phyloP scores from a whole-genome alignment of 352 stramenopile genomes.

The Phytophthora megakarya region DNA sequence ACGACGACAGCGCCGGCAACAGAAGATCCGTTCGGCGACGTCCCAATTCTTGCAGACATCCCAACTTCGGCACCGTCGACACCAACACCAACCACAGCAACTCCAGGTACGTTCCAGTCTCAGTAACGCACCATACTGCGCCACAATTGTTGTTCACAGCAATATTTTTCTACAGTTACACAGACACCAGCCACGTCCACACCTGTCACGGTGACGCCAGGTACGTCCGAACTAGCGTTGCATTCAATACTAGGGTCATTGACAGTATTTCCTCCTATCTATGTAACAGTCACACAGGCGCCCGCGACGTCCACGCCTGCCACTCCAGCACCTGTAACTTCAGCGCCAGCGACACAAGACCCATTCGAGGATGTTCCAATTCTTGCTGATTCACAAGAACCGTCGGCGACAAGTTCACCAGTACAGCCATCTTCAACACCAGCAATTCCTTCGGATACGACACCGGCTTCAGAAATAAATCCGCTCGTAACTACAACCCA shows the following conservation, averaged over 20 bases:
- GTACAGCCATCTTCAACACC: constrained; percentile 2
- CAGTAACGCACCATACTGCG: too few relatives aligned
- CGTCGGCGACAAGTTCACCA: constrained; percentile 13
- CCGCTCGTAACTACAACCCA: neutral
- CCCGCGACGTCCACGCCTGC: neutral
- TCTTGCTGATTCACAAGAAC: constrained; percentile 11
- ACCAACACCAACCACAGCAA: neutral
- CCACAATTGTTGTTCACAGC: too few relatives aligned
- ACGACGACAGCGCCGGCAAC: constrained; percentile 19
- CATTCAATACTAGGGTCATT: too few relatives aligned
- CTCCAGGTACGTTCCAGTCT: neutral
- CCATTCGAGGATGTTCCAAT: constrained; percentile 10
- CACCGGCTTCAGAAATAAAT: neutral
- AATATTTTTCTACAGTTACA: too few relatives aligned
- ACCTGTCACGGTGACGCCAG: neutral
- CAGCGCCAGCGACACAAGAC: constrained; percentile 6
- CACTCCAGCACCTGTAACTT: neutral
- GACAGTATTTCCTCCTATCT: neutral
- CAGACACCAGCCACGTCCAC: neutral
- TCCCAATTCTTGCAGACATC: constrained; percentile 14
- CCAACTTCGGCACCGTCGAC: constrained; percentile 1
- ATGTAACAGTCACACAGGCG: neutral
- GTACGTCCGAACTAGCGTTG: too few relatives aligned
- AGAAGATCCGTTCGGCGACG: constrained; percentile 16
- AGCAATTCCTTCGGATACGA: neutral